A percentile compares a stretch with the other conserved stretches of the same genome.
These are phyloP conservation scores for Cystofilobasidium capitatum DNA, from an alignment of 768 basidiomycete genomes.

Conservation along the genomic window DNA sequence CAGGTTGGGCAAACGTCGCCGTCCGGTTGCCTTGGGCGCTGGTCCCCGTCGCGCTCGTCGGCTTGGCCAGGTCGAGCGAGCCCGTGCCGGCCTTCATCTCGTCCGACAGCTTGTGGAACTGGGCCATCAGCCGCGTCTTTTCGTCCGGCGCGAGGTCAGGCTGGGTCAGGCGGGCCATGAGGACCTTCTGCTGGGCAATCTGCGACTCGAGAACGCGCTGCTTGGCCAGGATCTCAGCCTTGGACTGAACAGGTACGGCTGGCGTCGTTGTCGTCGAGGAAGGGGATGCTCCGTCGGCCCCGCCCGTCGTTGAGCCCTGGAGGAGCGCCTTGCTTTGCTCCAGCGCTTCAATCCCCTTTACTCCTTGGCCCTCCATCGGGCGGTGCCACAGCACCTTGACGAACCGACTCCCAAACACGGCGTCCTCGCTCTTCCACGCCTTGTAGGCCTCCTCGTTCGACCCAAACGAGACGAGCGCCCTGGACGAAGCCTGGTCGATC, in stretches of 20 bases:
- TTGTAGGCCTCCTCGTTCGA: conserved; percentile 71
- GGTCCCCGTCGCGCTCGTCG: not conserved
- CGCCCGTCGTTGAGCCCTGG: conserved; percentile 42
- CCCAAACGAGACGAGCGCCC: conserved; percentile 80
- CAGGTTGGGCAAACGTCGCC: conserved; percentile 42
- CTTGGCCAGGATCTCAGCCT: conserved; percentile 45
- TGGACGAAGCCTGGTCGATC: conserved; percentile 60
- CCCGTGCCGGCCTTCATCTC: conserved; percentile 53
- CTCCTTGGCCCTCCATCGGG: conserved; percentile 83
- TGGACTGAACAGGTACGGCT: not conserved
- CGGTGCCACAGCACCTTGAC: conserved; percentile 94
- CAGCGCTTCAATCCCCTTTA: conserved; percentile 62
- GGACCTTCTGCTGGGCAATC: conserved; percentile 76
- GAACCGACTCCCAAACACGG: conserved; percentile 88
- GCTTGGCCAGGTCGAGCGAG: not conserved
- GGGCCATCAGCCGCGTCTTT: conserved; percentile 67
- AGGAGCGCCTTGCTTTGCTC: conserved; percentile 68
- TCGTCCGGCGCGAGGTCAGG: conserved; percentile 54
- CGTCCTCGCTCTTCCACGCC: conserved; percentile 87
- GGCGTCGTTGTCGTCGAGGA: conserved; percentile 26
- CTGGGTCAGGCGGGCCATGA: conserved; percentile 59
- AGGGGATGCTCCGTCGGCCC: conserved; percentile 26
- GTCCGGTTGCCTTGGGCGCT: conserved; percentile 33
- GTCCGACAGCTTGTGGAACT: conserved; percentile 63
- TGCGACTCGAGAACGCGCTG: conserved; percentile 68